Base-by-base conservation (phyloP, 805 yeast species). In the Sugiyamaella lignohabitans region DNA sequence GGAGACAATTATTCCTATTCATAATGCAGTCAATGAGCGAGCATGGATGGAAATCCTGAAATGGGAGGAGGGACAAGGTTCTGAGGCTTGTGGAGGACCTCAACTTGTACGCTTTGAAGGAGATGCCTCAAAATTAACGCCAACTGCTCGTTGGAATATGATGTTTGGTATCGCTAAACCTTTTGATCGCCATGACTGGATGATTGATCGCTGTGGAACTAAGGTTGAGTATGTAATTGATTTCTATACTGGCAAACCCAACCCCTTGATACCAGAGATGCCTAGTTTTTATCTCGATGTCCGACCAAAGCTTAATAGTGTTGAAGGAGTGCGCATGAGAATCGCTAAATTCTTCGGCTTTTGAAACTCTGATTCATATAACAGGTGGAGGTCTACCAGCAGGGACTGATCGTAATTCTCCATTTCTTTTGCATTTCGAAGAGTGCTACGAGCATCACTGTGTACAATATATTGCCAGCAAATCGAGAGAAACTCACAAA, bases 171-270 rank as follows among this genome's bases (percentile, higher is more conserved):
- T 76, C 48, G 80, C 79, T 42, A 75, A 75, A 51, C 98, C 98
- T 0, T 91, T 91, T 67, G 98, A 91, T 66, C 76, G 98, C 58
- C 98, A 91, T 62, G 98, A 91, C 65, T 91, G 98, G 98, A 71
- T 75, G 4, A 75, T 91, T 8, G 80, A 84, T 57, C 70, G 97
- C 45, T 87, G 96, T 64, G 98, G 98, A 2, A 74, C 69, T 19
- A 74, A 76, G 43, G 75, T 91, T 18, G 96, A 87, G 42, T 91
- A 91, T 58, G 97, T 91, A 38, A 91, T 91, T 59, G 98, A 91
- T 64, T 91, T 88, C 62, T 91, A 91, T 65, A 63, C 78, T 10
- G 82, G 83, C 4, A 75, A 73, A 45, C 72, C 79, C 5, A 68
- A 70, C 47, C 72, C 75, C 3, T 47, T 56, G 19, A 63, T 63